A percentile compares a stretch with the other conserved stretches of the same genome.
phyloP scores from a whole-genome alignment of 306 rosid genomes.

The Sophora flavescens region DNA sequence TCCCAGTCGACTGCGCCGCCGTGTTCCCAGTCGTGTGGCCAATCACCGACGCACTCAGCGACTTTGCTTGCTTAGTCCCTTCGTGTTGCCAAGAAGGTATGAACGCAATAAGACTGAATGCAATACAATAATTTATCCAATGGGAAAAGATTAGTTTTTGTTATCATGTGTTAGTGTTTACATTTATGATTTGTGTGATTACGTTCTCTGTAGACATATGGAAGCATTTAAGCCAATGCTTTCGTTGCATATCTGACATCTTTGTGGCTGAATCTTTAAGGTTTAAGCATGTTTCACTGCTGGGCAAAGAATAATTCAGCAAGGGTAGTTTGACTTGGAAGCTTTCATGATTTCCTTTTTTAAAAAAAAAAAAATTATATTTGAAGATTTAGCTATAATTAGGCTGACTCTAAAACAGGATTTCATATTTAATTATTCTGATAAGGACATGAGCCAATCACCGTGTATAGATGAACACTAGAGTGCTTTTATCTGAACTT shows the following conservation, averaged over 20 bases:
- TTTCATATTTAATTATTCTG: conserved; percentile 13
- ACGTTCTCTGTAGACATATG: too few species aligned
- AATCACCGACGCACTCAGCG: too few species aligned
- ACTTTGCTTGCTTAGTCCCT: too few species aligned
- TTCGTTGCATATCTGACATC: neutral
- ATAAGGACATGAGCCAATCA: neutral
- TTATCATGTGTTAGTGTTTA: neutral
- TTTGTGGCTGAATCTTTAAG: conserved; percentile 15
- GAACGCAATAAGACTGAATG: conserved; percentile 13
- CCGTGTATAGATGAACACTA: neutral
- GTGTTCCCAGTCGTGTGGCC: too few species aligned
- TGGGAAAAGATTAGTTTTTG: neutral
- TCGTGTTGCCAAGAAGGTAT: too few species aligned
- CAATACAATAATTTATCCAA: conserved; percentile 6
- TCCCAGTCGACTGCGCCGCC: too few species aligned
- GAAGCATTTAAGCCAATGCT: neutral
- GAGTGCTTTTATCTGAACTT: conserved; percentile 5
- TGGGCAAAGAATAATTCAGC: neutral
- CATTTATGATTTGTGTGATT: neutral
- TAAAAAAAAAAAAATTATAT: neutral
- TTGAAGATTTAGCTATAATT: neutral
- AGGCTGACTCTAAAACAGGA: conserved; percentile 4
- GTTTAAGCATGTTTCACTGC: neutral
- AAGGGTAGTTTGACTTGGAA: conserved; percentile 5
- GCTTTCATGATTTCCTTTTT: neutral